Base-by-base conservation (phyloP, 805 yeast genomes). In the Phaffomyces opuntiae region DNA sequence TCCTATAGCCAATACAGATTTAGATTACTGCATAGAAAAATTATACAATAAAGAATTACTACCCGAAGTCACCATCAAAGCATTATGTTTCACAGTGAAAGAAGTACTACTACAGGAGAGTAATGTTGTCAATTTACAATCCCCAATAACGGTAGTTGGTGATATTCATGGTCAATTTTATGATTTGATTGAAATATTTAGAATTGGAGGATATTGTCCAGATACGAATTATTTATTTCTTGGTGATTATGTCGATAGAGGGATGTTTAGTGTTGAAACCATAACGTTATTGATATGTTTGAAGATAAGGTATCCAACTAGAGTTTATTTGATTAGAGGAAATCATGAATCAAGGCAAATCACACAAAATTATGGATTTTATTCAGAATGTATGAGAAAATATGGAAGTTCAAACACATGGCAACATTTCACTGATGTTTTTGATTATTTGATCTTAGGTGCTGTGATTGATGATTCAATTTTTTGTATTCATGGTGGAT, bases 141-240 rank as follows among this genome's bases (percentile, higher is more conserved):
- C 95, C 3, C 99, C 99, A 1, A 87, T 93, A 11, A 88, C 98
- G 0, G 87, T 93, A 8, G 97, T 93, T 5, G 99, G 99, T 2
- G 99, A 93, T 61, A 91, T 93, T 39, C 99, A 93, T 58, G 99
- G 98, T 9, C 99, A 93, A 65, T 93, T 87, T 60, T 95, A 90
- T 62, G 99, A 93, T 62, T 69, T 93, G 45, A 65, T 93, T 29
- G 99, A 93, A 63, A 88, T 93, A 32, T 93, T 93, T 66, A 80
- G 83, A 49, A 93, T 91, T 35, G 98, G 97, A 1, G 99, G 98
- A 0, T 77, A 78, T 42, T 85, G 95, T 4, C 98, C 99, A 0
- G 84, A 84, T 57, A 93, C 98, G 3, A 93, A 91, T 65, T 93
- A 93, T 62, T 65, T 93, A 37, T 93, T 93, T 60, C 64, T 93